phyloP scores from a whole-genome alignment of 352 stramenopile genomes.

The Blastocystis hominis region DNA sequence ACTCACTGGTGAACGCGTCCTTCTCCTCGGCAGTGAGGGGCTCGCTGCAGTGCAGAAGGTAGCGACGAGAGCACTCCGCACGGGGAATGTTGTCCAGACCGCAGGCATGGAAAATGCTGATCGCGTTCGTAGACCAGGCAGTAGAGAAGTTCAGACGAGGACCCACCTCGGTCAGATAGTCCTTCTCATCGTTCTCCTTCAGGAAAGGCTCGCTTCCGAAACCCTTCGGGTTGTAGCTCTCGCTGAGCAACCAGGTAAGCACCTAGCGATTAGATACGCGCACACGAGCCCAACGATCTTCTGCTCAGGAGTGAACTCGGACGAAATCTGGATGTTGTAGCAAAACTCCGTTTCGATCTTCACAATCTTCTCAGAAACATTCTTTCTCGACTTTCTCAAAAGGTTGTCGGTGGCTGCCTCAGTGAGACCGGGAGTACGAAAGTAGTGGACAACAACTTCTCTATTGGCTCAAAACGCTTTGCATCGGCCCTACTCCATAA shows the following conservation, averaged over 20 bases:
- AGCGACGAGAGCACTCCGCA: slow-evolving; percentile 83
- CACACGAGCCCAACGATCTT: neutral
- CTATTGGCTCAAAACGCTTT: neutral
- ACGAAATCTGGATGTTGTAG: slow-evolving; percentile 34
- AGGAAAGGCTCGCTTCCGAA: neutral
- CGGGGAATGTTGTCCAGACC: slow-evolving; percentile 76
- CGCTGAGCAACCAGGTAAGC: slow-evolving; percentile 35
- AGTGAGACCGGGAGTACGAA: slow-evolving; percentile 51
- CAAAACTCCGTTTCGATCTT: slow-evolving; percentile 43
- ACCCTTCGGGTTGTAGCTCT: slow-evolving; percentile 37
- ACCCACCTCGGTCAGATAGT: slow-evolving; percentile 81
- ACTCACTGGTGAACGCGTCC: slow-evolving; percentile 64
- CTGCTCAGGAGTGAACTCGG: slow-evolving; percentile 37
- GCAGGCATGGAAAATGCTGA: slow-evolving; percentile 86
- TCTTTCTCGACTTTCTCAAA: slow-evolving; percentile 33
- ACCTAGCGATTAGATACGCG: neutral
- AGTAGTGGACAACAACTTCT: slow-evolving; percentile 57
- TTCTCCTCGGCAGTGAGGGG: slow-evolving; percentile 65
- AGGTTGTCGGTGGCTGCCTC: slow-evolving; percentile 37
- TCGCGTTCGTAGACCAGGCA: slow-evolving; percentile 91
- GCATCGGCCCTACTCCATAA: neutral
- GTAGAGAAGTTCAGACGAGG: slow-evolving; percentile 96
- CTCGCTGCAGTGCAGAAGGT: slow-evolving; percentile 67
- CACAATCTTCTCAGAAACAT: slow-evolving; percentile 50
- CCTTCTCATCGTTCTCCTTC: neutral